These are phyloP conservation scores for Blastobotrys apis DNA, from an alignment of 1,139 yeast species.

Conservation along the genomic window DNA sequence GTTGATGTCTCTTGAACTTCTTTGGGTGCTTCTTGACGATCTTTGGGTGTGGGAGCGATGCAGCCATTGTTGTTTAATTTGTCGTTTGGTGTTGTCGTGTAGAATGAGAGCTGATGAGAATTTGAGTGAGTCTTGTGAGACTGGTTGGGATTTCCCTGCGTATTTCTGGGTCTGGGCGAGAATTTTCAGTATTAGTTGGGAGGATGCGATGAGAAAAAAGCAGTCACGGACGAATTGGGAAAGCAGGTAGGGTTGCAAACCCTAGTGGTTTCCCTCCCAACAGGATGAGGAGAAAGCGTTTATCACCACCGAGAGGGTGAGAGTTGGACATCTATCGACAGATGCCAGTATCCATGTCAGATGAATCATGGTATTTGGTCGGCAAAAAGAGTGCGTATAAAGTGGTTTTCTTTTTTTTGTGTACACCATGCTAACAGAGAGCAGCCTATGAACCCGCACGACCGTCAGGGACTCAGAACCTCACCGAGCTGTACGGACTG, in stretches of 20 bases:
- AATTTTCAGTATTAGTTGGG: too few species aligned
- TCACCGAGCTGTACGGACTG: conserved; percentile 64
- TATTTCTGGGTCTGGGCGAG: too few species aligned
- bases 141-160: too few species aligned
- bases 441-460: conserved; percentile 18
- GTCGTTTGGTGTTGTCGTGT: neutral
- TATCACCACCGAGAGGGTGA: too few species aligned
- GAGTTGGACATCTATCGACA: too few species aligned
- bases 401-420: neutral
- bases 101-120: too few species aligned
- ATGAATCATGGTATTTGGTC: conserved; percentile 1
- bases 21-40: conserved; percentile 96
- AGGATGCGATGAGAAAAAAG: too few species aligned
- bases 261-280: too few species aligned
- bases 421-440: neutral
- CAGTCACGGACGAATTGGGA: too few species aligned
- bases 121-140: too few species aligned
- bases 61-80: conserved; percentile 62
- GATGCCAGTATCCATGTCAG: neutral
- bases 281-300: too few species aligned
- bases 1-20: conserved; percentile 99
- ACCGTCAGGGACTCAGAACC: conserved; percentile 72
- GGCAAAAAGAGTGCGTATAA: neutral
- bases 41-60: conserved; percentile 98
- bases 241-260: too few species aligned